A percentile compares a stretch with the other conserved stretches of the same genome.
Evolutionary conservation across 371 early-diverging fungal species (phyloP).

Genomic region (Mucor piriformis): DNA sequence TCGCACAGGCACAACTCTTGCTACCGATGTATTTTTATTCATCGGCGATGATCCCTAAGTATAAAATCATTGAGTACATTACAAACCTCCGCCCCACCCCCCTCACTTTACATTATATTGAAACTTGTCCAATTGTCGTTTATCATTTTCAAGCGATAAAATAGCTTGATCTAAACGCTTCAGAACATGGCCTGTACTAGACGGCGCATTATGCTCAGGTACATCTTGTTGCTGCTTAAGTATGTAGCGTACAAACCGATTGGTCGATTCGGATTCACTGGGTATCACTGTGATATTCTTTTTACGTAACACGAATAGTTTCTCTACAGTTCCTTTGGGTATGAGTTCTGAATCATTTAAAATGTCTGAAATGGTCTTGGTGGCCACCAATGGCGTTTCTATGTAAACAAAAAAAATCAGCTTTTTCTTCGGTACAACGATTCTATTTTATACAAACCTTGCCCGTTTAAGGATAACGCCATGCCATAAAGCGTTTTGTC

Average conservation of each 20-base stretch:
- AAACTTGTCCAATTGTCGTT: slow-evolving; percentile 11
- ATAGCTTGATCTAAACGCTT: slow-evolving; percentile 31
- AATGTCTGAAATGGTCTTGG: slow-evolving; percentile 17
- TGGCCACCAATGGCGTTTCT: slow-evolving; percentile 20
- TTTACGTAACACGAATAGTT: slow-evolving; percentile 39
- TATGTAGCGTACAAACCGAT: slow-evolving; percentile 3
- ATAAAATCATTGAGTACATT: neutral
- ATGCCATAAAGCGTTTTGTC: slow-evolving; percentile 16
- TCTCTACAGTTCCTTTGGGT: slow-evolving; percentile 36
- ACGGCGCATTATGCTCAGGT: neutral
- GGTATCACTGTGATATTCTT: neutral
- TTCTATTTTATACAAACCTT: neutral
- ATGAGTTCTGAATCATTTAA: slow-evolving; percentile 20
- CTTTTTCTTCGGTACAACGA: no score
- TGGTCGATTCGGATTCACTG: slow-evolving; percentile 1
- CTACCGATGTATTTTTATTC: no score
- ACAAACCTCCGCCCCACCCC: no score
- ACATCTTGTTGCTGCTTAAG: neutral
- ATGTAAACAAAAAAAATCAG: neutral
- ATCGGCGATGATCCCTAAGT: neutral
- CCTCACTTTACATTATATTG: neutral
- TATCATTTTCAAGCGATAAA: slow-evolving; percentile 29
- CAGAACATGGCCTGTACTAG: slow-evolving; percentile 29
- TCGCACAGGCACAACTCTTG: neutral
- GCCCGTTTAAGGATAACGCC: slow-evolving; percentile 18